These are phyloP conservation scores for Fusarium coicis DNA, from an alignment of 2,329 filamentous ascomycete species.

Conservation along the genomic window DNA sequence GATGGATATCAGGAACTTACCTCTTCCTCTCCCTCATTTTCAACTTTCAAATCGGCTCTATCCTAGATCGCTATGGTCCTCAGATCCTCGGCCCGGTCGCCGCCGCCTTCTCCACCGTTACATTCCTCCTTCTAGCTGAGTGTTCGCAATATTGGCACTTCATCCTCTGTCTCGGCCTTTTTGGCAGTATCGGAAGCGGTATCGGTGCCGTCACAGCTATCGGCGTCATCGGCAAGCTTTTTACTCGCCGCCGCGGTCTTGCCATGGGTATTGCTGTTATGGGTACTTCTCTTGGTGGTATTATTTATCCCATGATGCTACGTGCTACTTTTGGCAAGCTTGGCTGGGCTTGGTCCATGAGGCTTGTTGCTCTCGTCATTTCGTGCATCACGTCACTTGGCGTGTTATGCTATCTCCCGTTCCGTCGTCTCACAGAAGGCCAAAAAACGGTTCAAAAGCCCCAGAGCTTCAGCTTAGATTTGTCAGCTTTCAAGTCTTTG, in stretches of 20 bases:
- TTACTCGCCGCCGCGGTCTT: constrained; percentile 28
- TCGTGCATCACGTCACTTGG: constrained; percentile 40
- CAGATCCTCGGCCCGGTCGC: constrained; percentile 52
- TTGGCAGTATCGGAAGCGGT: constrained; percentile 54
- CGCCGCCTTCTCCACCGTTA: constrained; percentile 48
- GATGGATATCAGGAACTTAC: constrained; percentile 59
- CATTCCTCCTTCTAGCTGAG: constrained; percentile 57
- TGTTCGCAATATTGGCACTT: constrained; percentile 62
- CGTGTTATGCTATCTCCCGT: constrained; percentile 49
- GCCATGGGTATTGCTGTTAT: constrained; percentile 32
- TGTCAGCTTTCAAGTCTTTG: constrained; percentile 52
- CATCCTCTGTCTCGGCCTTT: constrained; percentile 55
- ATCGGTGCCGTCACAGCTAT: constrained; percentile 49
- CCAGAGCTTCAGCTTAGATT: constrained; percentile 42
- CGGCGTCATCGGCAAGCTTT: constrained; percentile 45
- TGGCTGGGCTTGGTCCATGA: constrained; percentile 49
- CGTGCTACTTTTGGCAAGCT: constrained; percentile 39
- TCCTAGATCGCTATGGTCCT: constrained; percentile 59
- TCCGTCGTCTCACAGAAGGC: constrained; percentile 25
- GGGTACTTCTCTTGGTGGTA: constrained; percentile 42
- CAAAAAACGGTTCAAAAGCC: not conserved
- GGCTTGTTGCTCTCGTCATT: constrained; percentile 44
- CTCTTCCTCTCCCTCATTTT: constrained; percentile 57
- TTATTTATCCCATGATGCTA: constrained; percentile 49
- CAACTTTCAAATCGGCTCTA: constrained; percentile 58